Evolutionary conservation across 495 filamentous ascomycete species (phyloP).

Genomic region (Gamarada debralockiae): DNA sequence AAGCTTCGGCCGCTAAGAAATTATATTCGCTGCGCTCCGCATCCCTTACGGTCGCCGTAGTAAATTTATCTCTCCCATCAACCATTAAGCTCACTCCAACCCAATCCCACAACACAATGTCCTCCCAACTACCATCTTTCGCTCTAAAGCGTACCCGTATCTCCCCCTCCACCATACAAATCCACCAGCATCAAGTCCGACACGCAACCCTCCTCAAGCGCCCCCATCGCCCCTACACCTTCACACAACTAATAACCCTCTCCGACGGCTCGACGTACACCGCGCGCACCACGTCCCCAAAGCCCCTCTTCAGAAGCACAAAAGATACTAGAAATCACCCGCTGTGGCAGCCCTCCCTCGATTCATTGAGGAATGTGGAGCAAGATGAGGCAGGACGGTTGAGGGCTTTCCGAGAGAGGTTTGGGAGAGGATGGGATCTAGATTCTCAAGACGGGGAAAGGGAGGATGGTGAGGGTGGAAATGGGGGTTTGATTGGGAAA

Average conservation of each 20-base stretch:
- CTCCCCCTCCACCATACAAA: not conserved
- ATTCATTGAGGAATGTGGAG: slow-evolving; percentile 79
- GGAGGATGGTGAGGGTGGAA: slow-evolving; percentile 21
- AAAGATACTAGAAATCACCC: slow-evolving; percentile 87
- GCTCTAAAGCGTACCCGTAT: not conserved
- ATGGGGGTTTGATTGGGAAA: slow-evolving; percentile 16
- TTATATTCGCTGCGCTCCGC: not conserved
- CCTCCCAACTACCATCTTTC: slow-evolving; percentile 4
- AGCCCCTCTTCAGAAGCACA: slow-evolving; percentile 67
- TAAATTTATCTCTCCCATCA: slow-evolving; percentile 3
- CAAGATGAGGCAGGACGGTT: slow-evolving; percentile 92
- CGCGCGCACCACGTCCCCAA: slow-evolving; percentile 82
- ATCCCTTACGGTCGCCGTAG: not conserved
- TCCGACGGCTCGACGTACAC: slow-evolving; percentile 88
- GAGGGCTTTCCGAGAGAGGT: slow-evolving; percentile 76
- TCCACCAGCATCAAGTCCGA: slow-evolving; percentile 46
- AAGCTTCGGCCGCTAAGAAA: slow-evolving; percentile 22
- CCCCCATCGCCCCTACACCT: slow-evolving; percentile 86
- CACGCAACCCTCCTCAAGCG: slow-evolving; percentile 86
- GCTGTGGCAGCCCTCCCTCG: slow-evolving; percentile 82
- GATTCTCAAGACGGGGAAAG: slow-evolving; percentile 18
- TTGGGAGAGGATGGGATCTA: slow-evolving; percentile 77
- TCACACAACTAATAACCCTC: slow-evolving; percentile 92
- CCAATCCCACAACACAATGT: slow-evolving; percentile 21
- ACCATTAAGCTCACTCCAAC: slow-evolving; percentile 13